phyloP scores from a whole-genome alignment of 1,284 basidiomycete genomes.

The Tylopilus orsonianus region DNA sequence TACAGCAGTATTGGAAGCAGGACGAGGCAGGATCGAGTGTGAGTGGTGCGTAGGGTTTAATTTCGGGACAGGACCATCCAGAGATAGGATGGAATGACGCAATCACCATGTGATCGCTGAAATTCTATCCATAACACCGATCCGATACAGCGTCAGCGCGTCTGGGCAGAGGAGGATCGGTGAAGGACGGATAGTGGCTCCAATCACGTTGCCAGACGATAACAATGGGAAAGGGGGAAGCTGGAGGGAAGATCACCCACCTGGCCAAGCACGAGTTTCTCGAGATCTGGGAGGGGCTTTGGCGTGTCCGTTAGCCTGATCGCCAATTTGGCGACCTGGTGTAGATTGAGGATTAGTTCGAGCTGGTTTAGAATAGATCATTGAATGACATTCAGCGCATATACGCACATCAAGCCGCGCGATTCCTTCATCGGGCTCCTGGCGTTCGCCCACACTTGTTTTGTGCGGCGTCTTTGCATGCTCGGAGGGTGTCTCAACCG shows the following conservation, averaged over 20 bases:
- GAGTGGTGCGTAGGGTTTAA: conserved; percentile 76
- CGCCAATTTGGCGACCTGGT: conserved; percentile 43
- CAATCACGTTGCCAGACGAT: background rate
- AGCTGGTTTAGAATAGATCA: background rate
- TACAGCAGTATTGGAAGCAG: conserved; percentile 76
- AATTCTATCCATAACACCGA: conserved; percentile 31
- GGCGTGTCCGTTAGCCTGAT: conserved; percentile 37
- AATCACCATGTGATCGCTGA: conserved; percentile 83
- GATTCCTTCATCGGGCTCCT: background rate
- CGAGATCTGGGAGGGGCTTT: conserved; percentile 38
- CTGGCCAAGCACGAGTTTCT: conserved; percentile 41
- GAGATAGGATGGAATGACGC: conserved; percentile 57
- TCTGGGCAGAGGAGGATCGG: background rate
- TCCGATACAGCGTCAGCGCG: background rate
- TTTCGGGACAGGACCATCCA: conserved; percentile 81
- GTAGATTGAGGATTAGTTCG: background rate
- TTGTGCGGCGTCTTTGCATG: conserved; percentile 3
- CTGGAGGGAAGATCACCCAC: conserved; percentile 21
- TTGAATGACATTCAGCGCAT: background rate
- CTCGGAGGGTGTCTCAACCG: background rate
- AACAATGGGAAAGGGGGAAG: background rate
- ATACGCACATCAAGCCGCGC: conserved; percentile 25
- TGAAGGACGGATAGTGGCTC: background rate
- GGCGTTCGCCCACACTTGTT: background rate
- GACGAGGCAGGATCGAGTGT: conserved; percentile 73